Evolutionary conservation across 2,329 filamentous ascomycete genomes (phyloP).

Genomic region (Periglandula ipomoeae): DNA sequence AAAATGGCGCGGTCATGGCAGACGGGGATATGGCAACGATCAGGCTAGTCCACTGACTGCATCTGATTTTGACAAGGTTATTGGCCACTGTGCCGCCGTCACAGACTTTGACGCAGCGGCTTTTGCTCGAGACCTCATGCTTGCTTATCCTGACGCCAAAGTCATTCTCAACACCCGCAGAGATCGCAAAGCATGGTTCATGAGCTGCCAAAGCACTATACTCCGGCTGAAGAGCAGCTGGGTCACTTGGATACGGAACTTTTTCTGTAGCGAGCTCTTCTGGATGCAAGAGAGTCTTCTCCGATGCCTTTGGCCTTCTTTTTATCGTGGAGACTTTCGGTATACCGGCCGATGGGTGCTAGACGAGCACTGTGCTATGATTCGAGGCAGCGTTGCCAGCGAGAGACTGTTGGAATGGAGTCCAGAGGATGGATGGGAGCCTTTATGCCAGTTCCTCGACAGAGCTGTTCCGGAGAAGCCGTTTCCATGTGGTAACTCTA

Average conservation of each 20-base stretch:
- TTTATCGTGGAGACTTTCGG: constrained; percentile 9
- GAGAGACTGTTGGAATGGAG: constrained; percentile 21
- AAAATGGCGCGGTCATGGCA: neutral
- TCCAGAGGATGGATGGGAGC: constrained; percentile 21
- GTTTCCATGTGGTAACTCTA: constrained; percentile 14
- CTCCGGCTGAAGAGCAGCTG: neutral
- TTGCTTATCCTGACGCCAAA: constrained; percentile 20
- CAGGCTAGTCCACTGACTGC: neutral
- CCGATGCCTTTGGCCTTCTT: constrained; percentile 3
- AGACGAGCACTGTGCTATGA: constrained; percentile 17
- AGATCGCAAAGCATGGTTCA: constrained; percentile 18
- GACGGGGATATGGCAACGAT: neutral
- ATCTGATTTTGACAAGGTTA: constrained; percentile 6
- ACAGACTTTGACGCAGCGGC: constrained; percentile 9
- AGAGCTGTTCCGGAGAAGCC: constrained; percentile 18
- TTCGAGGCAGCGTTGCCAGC: constrained; percentile 15
- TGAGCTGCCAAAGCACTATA: constrained; percentile 13
- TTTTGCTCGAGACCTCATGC: constrained; percentile 17
- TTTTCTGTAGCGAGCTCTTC: neutral
- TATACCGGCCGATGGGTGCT: constrained; percentile 14
- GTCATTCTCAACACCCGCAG: constrained; percentile 18
- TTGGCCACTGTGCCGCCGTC: constrained; percentile 7
- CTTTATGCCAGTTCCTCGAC: constrained; percentile 24
- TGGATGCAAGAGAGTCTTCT: neutral
- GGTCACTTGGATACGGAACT: neutral